Conservation (phyloP, 1,139 yeast genomes). For the Suhomyces bokatorum region DNA sequence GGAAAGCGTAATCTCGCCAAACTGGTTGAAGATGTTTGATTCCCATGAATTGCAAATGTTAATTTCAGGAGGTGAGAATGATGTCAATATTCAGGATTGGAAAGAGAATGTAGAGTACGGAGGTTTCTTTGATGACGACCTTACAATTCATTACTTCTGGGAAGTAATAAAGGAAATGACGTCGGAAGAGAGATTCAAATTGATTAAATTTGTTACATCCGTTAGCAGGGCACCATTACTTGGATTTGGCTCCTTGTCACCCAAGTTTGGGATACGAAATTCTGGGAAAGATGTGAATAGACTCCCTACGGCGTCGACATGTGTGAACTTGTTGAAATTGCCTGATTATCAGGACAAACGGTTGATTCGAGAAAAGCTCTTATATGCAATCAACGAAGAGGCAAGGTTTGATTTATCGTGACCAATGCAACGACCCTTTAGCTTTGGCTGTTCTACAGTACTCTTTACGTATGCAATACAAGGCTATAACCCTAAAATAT, state of each 20-base stretch:
- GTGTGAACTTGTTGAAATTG: slow-evolving; percentile 81
- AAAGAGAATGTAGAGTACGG: slow-evolving; percentile 62
- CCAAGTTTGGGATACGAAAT: slow-evolving; percentile 78
- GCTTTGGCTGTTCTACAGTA: neutral
- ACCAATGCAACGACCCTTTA: neutral
- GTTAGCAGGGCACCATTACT: slow-evolving; percentile 88
- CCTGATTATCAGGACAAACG: slow-evolving; percentile 76
- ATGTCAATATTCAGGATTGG: slow-evolving; percentile 72
- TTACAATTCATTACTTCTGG: slow-evolving; percentile 69
- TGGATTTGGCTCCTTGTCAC: slow-evolving; percentile 75
- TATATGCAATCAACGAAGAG: slow-evolving; percentile 75
- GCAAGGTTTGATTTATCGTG: slow-evolving; percentile 84
- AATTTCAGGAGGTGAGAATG: slow-evolving; percentile 75
- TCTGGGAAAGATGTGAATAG: slow-evolving; percentile 57
- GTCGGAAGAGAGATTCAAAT: slow-evolving; percentile 57
- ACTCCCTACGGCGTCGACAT: slow-evolving; percentile 90
- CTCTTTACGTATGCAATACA: slow-evolving; percentile 4
- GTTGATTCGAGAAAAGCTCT: slow-evolving; percentile 57
- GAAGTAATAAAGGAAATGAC: slow-evolving; percentile 69
- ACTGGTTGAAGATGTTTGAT: slow-evolving; percentile 84
- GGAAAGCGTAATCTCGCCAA: slow-evolving; percentile 62
- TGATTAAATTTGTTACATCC: slow-evolving; percentile 86
- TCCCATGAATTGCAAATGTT: slow-evolving; percentile 80
- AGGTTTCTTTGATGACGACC: slow-evolving; percentile 60
- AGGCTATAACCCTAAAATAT: slow-evolving; percentile 10